phyloP scores from a whole-genome alignment of 768 basidiomycete genomes.

The Pulveroboletus sp. region DNA sequence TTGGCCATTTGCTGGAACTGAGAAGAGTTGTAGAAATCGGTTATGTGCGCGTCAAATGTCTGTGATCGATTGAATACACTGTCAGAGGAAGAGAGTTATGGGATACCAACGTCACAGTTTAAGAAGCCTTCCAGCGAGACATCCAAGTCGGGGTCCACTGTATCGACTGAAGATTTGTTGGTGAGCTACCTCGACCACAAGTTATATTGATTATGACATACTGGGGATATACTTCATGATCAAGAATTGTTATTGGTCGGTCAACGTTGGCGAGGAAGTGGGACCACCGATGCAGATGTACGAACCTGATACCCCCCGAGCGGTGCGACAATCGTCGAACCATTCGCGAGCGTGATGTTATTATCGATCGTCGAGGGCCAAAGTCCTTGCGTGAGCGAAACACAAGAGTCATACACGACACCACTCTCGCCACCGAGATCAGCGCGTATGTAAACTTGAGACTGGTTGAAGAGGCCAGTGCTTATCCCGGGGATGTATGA shows the following conservation, averaged over 20 bases:
- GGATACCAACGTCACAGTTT: conserved; percentile 46
- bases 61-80: conserved; percentile 17
- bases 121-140: conserved; percentile 64
- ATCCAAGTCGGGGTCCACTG: conserved; percentile 57
- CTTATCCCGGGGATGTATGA: conserved; percentile 44
- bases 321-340: conserved; percentile 53
- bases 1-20: conserved; percentile 43
- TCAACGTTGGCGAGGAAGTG: conserved; percentile 12
- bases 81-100: not conserved
- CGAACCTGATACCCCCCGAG: conserved; percentile 60
- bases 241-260: not conserved
- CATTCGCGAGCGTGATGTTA: conserved; percentile 60
- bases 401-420: conserved; percentile 62
- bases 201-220: conserved; percentile 15
- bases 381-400: conserved; percentile 65
- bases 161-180: conserved; percentile 42
- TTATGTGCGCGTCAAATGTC: conserved; percentile 46
- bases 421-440: conserved; percentile 67
- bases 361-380: conserved; percentile 48
- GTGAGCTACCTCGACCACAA: conserved; percentile 3
- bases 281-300: not conserved
- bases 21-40: conserved; percentile 50
- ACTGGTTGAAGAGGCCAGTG: conserved; percentile 31
- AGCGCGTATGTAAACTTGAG: conserved; percentile 48
- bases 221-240: conserved; percentile 37